Conservation (phyloP, 140 eudicot genomes). For the Ambrosia hybrid region DNA sequence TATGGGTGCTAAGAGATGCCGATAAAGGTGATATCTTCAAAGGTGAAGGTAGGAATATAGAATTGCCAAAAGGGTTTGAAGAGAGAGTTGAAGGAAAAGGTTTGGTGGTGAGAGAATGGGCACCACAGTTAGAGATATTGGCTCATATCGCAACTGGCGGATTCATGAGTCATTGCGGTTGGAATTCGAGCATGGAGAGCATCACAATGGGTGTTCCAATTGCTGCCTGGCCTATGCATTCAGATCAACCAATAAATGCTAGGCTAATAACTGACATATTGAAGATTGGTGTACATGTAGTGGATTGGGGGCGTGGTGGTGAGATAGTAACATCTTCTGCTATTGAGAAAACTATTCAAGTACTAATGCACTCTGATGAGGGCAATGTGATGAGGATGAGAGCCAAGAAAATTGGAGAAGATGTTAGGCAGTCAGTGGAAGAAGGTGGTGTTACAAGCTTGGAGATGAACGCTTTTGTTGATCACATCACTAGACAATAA, state of each 20-base stretch:
- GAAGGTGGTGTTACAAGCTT: slow-evolving; percentile 39
- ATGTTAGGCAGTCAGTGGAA: slow-evolving; percentile 26
- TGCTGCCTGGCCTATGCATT: no score
- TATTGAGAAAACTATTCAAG: slow-evolving; percentile 18
- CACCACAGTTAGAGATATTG: no score
- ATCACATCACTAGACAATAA: slow-evolving; percentile 31
- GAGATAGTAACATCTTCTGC: slow-evolving; percentile 23
- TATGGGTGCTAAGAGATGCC: no score
- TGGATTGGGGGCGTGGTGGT: slow-evolving; percentile 32
- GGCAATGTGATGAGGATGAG: slow-evolving; percentile 41
- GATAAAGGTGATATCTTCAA: slow-evolving; percentile 7
- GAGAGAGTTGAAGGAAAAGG: no score
- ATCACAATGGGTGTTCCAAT: no score
- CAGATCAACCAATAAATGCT: no score
- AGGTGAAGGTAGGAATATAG: not conserved
- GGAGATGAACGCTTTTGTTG: slow-evolving; percentile 43
- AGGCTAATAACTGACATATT: no score
- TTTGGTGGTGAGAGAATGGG: no score
- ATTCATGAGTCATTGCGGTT: no score
- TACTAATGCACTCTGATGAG: slow-evolving; percentile 35
- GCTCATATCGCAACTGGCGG: no score
- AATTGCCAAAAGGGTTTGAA: no score
- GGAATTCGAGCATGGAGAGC: no score
- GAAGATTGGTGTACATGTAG: not conserved
- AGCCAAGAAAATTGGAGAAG: slow-evolving; percentile 38